Base-by-base conservation (phyloP, 208 protist genomes). In the Trypanosoma congolense region DNA sequence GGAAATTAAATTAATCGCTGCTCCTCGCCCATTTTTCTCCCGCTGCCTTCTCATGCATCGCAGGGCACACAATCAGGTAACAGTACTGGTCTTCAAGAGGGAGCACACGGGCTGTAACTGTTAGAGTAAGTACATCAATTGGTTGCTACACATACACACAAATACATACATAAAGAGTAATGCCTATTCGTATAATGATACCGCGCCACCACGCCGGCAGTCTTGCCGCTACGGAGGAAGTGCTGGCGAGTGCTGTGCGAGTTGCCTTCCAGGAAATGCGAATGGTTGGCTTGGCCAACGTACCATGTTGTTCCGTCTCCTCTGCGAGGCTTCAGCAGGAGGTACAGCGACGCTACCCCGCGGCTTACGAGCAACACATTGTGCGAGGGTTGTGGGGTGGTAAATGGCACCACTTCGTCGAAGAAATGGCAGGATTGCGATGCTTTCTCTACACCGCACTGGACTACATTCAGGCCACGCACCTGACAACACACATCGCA, bases 391-490 rank as follows among this genome's bases (percentile, higher is more conserved):
- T 0, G 19, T 61, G 55, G 43, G 16, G 33, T 24, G 24, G 56
- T 0, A 61, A 61, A 18, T 61, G 56, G 56, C 56, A 46, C 21
- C 44, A 25, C 16, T 61, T 61, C 45, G 30, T 46, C 21, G 24
- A 38, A 12, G 33, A 25, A 14, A 25, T 43, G 30, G 56, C 35
- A 25, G 46, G 56, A 14, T 18, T 61, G 8, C 24, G 19, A 36
- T 61, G 56, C 24, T 61, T 61, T 30, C 9, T 28, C 3, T 52
- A 61, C 16, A 42, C 10, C 2, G 16, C 22, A 24, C 16, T 2
- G 1, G 56, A 61, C 33, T 61, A 53, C n/a, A 21, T 12, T 29
- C 12, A 19, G 5, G 43, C 29, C 9, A 18, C 16, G 2, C 14
- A 40, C 19, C 22, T 61, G 33, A 33, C 30, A 5, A 25, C 30